Evolutionary conservation across 495 filamentous ascomycete species (phyloP).

Genomic region (Hypoxylon rickii): DNA sequence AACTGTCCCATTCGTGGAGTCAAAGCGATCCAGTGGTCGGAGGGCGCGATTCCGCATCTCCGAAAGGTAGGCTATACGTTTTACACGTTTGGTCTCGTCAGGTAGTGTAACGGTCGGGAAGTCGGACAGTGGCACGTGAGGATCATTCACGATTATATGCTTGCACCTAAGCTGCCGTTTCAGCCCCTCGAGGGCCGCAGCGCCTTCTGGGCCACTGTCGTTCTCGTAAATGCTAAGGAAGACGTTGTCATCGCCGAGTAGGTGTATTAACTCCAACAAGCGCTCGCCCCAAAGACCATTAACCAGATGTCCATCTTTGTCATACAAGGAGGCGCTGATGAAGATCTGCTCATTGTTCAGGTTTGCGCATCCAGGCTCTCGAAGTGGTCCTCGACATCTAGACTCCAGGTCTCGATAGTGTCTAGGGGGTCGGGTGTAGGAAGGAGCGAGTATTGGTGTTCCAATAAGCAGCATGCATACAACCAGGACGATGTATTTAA

Average conservation of each 20-base stretch:
- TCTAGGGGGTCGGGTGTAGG: slow-evolving; percentile 57
- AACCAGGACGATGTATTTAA: slow-evolving; percentile 19
- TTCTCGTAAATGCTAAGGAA: slow-evolving; percentile 73
- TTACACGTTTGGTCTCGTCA: slow-evolving; percentile 63
- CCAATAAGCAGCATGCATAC: slow-evolving; percentile 43
- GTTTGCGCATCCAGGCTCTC: slow-evolving; percentile 62
- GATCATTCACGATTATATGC: slow-evolving; percentile 56
- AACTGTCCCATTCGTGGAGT: slow-evolving; percentile 41
- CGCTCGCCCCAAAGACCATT: slow-evolving; percentile 68
- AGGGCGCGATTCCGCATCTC: slow-evolving; percentile 78
- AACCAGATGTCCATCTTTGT: slow-evolving; percentile 58
- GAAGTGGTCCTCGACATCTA: slow-evolving; percentile 24
- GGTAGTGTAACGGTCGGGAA: slow-evolving; percentile 64
- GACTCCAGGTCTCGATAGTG: slow-evolving; percentile 49
- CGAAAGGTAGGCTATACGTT: slow-evolving; percentile 77
- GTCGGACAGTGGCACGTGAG: slow-evolving; percentile 54
- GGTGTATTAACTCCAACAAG: slow-evolving; percentile 65
- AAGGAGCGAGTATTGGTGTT: slow-evolving; percentile 60
- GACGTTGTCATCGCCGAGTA: slow-evolving; percentile 59
- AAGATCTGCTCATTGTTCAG: slow-evolving; percentile 69
- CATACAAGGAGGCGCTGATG: slow-evolving; percentile 76
- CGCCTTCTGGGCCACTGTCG: slow-evolving; percentile 58
- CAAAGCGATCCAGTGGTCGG: slow-evolving; percentile 58
- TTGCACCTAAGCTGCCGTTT: slow-evolving; percentile 49
- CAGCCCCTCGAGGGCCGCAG: slow-evolving; percentile 48